These are phyloP conservation scores for Cystoderma amianthinum DNA, from an alignment of 768 basidiomycete genomes.

Conservation along the genomic window DNA sequence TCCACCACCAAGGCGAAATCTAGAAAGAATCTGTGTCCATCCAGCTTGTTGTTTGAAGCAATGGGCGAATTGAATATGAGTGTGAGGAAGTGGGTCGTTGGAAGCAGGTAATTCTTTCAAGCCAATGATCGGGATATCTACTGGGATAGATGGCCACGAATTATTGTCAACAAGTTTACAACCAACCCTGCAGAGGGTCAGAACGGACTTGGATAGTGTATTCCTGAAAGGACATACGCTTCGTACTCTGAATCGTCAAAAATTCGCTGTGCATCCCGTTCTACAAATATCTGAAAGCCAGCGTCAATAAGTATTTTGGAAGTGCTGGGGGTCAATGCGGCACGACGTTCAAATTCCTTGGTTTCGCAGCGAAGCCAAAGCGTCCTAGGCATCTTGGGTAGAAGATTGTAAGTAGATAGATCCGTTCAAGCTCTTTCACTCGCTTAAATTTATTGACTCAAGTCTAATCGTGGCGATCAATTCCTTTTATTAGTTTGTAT, in stretches of 20 bases:
- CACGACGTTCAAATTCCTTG: constrained; percentile 89
- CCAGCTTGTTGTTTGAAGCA: constrained; percentile 96
- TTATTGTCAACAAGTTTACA: constrained; percentile 85
- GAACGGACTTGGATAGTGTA: constrained; percentile 6
- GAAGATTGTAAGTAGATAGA: constrained; percentile 1
- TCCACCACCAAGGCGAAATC: constrained; percentile 80
- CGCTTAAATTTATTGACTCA: too few species aligned
- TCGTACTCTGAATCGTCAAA: constrained; percentile 93
- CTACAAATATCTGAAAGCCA: constrained; percentile 87
- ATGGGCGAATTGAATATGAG: constrained; percentile 97
- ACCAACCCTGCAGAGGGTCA: constrained; percentile 57
- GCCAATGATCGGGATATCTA: constrained; percentile 76
- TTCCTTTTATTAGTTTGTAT: too few species aligned
- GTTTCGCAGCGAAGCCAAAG: constrained; percentile 98
- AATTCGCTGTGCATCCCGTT: constrained; percentile 90
- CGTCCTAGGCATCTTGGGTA: constrained; percentile 35
- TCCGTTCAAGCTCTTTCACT: too few species aligned
- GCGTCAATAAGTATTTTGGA: constrained; percentile 83
- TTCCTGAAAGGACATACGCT: constrained; percentile 48
- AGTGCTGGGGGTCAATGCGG: constrained; percentile 89
- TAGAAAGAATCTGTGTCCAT: constrained; percentile 79
- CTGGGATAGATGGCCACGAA: constrained; percentile 81
- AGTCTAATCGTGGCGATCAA: too few species aligned
- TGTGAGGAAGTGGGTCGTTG: constrained; percentile 78
- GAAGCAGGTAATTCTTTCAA: constrained; percentile 93